Base-by-base conservation (phyloP, 139 green algal genomes). In the Coccomyxa sp. region DNA sequence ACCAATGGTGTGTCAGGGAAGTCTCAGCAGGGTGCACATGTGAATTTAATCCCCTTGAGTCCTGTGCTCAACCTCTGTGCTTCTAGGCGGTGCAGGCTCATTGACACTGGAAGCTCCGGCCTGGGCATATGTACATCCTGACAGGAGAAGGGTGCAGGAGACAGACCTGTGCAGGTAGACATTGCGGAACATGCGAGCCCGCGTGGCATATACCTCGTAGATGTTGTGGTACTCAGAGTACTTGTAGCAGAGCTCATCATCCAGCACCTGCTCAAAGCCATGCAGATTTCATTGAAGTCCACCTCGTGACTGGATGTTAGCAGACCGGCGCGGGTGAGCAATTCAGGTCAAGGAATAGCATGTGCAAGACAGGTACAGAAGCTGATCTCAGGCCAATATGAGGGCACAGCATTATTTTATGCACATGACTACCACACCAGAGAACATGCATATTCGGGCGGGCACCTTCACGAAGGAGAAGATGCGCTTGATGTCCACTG, bases 221-320 rank as follows among this genome's bases (percentile, higher is more conserved):
- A 97, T 70, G 79, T 95, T 94, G 74, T 88, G 68, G 55, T 94
- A 94, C 83, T 94, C 88, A 22, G n/a, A 92, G 73, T 83, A 88
- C 82, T 95, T 94, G 84, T 91, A 97, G 79, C 90, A 90, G 12
- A 97, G 94, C 76, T 94, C 87, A 75, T 92, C 85, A 31, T 88
- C 85, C n/a, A 95, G 86, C 6, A 97, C 91, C 83, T 91, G 80
- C 40, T n/a, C 39, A 24, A 4, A 8, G 58, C 24, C 7, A 39
- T n/a, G n/a, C n/a, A n/a, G n/a, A n/a, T n/a, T n/a, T n/a, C n/a
- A n/a, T n/a, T n/a, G n/a, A n/a, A n/a, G n/a, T n/a, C n/a, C n/a
- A n/a, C n/a, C n/a, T n/a, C n/a, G n/a, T n/a, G n/a, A n/a, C n/a
- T n/a, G n/a, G n/a, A n/a, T n/a, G n/a, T n/a, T n/a, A n/a, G n/a